Base-by-base conservation (phyloP, 2,329 filamentous ascomycete genomes). In the Hypoxylon sp. region DNA sequence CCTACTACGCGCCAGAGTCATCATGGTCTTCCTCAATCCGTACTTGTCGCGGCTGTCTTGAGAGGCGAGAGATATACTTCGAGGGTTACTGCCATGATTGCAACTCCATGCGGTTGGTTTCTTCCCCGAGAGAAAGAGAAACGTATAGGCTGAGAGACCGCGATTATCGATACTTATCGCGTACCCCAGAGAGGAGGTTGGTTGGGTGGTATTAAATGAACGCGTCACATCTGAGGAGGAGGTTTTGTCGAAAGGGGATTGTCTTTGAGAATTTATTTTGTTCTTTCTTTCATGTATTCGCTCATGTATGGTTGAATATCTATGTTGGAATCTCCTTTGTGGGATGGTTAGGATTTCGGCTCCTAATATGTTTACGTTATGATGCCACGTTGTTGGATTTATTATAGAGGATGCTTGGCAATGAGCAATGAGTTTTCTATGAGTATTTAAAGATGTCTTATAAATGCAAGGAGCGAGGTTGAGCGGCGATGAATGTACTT, bases 31-130 rank as follows among this genome's bases (percentile, higher is more conserved):
- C 50, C 8, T 45, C 39, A n/a, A 34, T 56, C 2, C 54, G 57
- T 14, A 62, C 58, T 8, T 70, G 68, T 5, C 72, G 65, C 14
- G 63, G 68, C 27, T 74, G 72, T 48, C 63, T 16, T 51, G 32
- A 60, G 25, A 56, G 52, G 2, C 61, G 64, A 7, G 55, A 64
- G 2, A 47, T 61, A 6, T 69, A 58, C 55, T 68, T 52, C n/a
- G 57, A 51, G 19, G 67, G 58, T 7, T 74, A 74, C 50, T 74
- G 73, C 41, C 65, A 63, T 30, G 64, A 71, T 4, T 75, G 72
- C 58, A n/a, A 61, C 2, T 41, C 65, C 0, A 2, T 53, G 3
- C 68, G 62, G 7, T 29, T 54, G 2, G 54, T 41, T 7, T 9
- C 39, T n/a, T 6, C 25, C 4, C 30, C 41, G 11, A 63, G 9